Conservation (phyloP, 306 rosid species). For the Begonia fuchsioides region DNA sequence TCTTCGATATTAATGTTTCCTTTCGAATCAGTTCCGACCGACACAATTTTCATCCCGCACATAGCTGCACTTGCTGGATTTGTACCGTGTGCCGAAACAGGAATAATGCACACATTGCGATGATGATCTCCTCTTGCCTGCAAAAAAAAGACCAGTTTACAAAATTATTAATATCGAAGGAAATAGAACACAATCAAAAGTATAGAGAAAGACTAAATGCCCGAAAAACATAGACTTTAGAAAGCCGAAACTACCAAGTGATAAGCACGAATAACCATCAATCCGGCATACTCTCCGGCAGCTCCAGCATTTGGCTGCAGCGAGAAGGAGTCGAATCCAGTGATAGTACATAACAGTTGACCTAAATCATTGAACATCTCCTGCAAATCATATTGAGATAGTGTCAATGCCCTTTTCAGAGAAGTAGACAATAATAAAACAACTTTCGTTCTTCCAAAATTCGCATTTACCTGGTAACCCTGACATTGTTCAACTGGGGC, state of each 20-base stretch:
- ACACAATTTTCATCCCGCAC: constrained; percentile 96
- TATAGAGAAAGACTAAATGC: too few species aligned
- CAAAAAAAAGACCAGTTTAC: constrained; percentile 4
- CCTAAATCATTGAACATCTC: constrained; percentile 93
- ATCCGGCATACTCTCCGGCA: constrained; percentile 99
- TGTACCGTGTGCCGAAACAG: constrained; percentile 97
- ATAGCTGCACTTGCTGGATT: constrained; percentile 99
- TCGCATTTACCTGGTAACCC: constrained; percentile 80
- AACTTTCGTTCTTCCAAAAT: too few species aligned
- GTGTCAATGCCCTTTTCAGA: too few species aligned
- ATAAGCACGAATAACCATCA: constrained; percentile 98
- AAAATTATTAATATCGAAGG: too few species aligned
- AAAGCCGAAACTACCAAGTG: constrained; percentile 36
- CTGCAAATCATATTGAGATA: constrained; percentile 25
- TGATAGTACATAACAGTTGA: constrained; percentile 64
- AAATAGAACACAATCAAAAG: too few species aligned
- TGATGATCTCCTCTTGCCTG: constrained; percentile 74
- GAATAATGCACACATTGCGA: constrained; percentile 92
- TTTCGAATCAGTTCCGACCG: constrained; percentile 96
- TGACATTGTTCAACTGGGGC: constrained; percentile 79
- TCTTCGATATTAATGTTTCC: constrained; percentile 89
- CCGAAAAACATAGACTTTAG: too few species aligned
- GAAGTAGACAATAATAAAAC: too few species aligned
- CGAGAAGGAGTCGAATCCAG: constrained; percentile 97
- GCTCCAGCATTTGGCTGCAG: constrained; percentile 99